These are phyloP conservation scores for Elsinoe ampelina DNA, from an alignment of 2,329 filamentous ascomycete genomes.

Conservation along the genomic window DNA sequence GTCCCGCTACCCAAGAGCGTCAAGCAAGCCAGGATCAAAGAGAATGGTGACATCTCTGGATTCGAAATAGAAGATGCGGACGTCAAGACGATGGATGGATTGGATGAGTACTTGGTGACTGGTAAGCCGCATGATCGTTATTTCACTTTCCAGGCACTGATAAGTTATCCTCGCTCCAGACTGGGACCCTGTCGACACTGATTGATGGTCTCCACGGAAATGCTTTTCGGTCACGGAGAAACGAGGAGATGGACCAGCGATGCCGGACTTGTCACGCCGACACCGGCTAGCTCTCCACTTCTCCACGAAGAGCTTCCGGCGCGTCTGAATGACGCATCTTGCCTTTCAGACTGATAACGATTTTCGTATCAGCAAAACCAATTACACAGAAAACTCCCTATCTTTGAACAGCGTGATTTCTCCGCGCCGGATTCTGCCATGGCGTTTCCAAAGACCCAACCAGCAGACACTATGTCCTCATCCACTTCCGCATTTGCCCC, in stretches of 20 bases:
- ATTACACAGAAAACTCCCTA: constrained; percentile 6
- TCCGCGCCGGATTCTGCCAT: neutral
- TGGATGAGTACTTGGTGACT: constrained; percentile 66
- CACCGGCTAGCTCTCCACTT: neutral
- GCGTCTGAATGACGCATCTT: neutral
- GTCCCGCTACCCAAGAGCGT: constrained; percentile 67
- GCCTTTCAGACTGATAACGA: neutral
- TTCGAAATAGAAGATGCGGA: constrained; percentile 57
- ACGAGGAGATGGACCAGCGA: neutral
- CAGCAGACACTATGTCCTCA: neutral
- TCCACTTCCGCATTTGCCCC: constrained; percentile 3
- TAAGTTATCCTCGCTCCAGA: constrained; percentile 20
- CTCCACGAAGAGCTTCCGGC: neutral
- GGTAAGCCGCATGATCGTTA: constrained; percentile 42
- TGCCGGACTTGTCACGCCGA: neutral
- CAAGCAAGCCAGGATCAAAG: constrained; percentile 50
- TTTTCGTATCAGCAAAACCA: constrained; percentile 9
- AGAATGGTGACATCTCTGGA: constrained; percentile 53
- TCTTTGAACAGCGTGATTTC: neutral
- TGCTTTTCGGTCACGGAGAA: neutral
- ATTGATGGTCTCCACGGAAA: constrained; percentile 10
- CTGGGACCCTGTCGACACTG: constrained; percentile 28
- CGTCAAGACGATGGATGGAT: constrained; percentile 51
- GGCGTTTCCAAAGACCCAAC: neutral
- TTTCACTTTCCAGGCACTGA: neutral